Evolutionary conservation across 2,329 filamentous ascomycete genomes (phyloP).

Genomic region (Emmonsiellopsis sp.): DNA sequence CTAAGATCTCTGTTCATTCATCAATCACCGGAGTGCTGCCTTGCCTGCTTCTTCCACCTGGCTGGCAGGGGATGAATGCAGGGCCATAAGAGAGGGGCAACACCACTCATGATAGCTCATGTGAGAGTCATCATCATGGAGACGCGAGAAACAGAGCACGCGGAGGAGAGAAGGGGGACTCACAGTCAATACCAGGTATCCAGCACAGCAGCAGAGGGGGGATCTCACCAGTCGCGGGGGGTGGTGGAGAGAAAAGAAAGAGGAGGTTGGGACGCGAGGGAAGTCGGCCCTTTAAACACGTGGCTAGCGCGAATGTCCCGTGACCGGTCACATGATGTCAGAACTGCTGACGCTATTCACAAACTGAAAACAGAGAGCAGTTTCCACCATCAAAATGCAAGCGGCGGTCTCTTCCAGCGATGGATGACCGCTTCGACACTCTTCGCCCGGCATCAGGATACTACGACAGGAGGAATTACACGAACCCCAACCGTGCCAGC

Average conservation of each 20-base stretch:
- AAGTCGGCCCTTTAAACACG: not conserved
- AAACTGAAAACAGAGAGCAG: too few relatives aligned
- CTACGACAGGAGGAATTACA: not conserved
- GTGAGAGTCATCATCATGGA: slow-evolving; percentile 32
- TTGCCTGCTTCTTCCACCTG: slow-evolving; percentile 30
- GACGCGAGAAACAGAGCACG: slow-evolving; percentile 12
- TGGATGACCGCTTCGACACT: not conserved
- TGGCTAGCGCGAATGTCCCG: not conserved
- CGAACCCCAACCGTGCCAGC: not conserved
- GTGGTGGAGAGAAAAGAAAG: not conserved
- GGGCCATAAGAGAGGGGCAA: slow-evolving; percentile 5
- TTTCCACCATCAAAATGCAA: not conserved
- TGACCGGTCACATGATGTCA: not conserved
- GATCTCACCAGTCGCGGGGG: not conserved
- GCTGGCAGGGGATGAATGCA: slow-evolving; percentile 26
- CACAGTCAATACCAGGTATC: not conserved
- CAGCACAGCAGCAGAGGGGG: not conserved
- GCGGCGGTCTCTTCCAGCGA: not conserved
- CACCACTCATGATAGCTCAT: slow-evolving; percentile 31
- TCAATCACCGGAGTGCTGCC: slow-evolving; percentile 30
- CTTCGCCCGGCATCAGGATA: not conserved
- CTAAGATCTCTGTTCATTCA: slow-evolving; percentile 40
- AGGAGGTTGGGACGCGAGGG: not conserved
- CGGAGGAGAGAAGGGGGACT: not conserved
- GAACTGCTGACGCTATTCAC: too few relatives aligned